phyloP scores from a whole-genome alignment of 1,139 yeast genomes.

The Suhomyces terraborum region DNA sequence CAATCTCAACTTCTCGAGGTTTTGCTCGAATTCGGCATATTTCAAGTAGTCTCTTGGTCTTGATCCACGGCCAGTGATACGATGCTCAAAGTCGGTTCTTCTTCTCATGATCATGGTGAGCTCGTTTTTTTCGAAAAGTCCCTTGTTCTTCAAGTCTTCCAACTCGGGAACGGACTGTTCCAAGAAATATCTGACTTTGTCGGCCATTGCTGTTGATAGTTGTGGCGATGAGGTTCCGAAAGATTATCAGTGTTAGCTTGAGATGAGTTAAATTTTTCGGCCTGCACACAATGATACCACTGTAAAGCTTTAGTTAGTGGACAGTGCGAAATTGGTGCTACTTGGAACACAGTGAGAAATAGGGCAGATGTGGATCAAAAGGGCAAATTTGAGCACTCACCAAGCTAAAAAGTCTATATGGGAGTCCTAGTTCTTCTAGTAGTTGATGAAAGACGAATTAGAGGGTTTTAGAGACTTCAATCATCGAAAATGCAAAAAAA shows the following conservation, averaged over 20 bases:
- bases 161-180: conserved; percentile 91
- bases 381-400: no score
- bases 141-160: conserved; percentile 81
- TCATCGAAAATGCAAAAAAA: conserved; percentile 20
- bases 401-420: no score
- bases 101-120: conserved; percentile 85
- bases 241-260: not conserved
- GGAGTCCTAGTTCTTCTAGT: no score
- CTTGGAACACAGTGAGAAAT: not conserved
- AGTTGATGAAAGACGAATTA: not conserved
- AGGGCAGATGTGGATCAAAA: no score
- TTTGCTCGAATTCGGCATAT: conserved; percentile 80
- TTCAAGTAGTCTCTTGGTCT: conserved; percentile 74
- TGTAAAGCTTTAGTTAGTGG: no score
- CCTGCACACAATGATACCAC: conserved; percentile 9
- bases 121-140: conserved; percentile 78
- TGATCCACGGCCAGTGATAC: conserved; percentile 83
- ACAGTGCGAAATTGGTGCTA: no score
- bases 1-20: conserved; percentile 74
- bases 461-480: not conserved
- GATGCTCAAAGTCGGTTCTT: conserved; percentile 93
- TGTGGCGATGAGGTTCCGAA: not conserved
- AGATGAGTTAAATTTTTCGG: conserved; percentile 11
- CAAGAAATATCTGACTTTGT: conserved; percentile 72
- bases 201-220: conserved; percentile 50